Evolutionary conservation across 2,329 filamentous ascomycete species (phyloP).

Genomic region (Scortechinia acanthostroma): DNA sequence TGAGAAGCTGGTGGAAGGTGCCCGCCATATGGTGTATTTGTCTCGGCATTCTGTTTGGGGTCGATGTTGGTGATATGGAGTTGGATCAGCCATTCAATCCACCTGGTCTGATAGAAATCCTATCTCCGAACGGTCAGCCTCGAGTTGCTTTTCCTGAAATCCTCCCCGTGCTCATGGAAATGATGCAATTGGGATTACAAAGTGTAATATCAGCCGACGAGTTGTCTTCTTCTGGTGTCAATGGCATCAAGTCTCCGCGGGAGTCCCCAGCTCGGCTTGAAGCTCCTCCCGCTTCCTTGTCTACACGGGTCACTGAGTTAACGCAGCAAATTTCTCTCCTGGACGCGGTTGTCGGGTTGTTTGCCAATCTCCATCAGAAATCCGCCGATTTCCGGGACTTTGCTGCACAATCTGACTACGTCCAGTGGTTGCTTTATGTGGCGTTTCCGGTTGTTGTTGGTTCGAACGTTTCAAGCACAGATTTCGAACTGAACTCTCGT

Average conservation of each 20-base stretch:
- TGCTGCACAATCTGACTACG: conserved; percentile 70
- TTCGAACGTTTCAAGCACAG: conserved; percentile 73
- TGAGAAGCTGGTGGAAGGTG: conserved; percentile 84
- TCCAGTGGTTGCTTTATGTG: conserved; percentile 70
- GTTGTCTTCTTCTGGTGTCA: no score
- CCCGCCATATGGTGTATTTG: conserved; percentile 80
- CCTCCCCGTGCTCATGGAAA: conserved; percentile 79
- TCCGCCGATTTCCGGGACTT: conserved; percentile 79
- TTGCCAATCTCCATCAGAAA: conserved; percentile 71
- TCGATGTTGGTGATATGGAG: conserved; percentile 70
- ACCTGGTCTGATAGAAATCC: conserved; percentile 67
- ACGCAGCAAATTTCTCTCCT: not conserved
- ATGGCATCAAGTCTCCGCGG: not conserved
- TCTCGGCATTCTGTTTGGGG: conserved; percentile 80
- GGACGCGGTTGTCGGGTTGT: conserved; percentile 67
- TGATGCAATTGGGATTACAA: conserved; percentile 66
- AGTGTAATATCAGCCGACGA: no score
- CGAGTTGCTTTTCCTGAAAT: conserved; percentile 75
- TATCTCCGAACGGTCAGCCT: conserved; percentile 60
- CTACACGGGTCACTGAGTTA: not conserved
- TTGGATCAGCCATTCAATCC: conserved; percentile 70
- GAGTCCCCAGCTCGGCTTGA: not conserved
- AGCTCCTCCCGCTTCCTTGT: not conserved
- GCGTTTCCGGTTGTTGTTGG: conserved; percentile 85
- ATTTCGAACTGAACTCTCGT: conserved; percentile 79